Conservation (phyloP, 129 eudicot species). For the Tagetes erecta region DNA sequence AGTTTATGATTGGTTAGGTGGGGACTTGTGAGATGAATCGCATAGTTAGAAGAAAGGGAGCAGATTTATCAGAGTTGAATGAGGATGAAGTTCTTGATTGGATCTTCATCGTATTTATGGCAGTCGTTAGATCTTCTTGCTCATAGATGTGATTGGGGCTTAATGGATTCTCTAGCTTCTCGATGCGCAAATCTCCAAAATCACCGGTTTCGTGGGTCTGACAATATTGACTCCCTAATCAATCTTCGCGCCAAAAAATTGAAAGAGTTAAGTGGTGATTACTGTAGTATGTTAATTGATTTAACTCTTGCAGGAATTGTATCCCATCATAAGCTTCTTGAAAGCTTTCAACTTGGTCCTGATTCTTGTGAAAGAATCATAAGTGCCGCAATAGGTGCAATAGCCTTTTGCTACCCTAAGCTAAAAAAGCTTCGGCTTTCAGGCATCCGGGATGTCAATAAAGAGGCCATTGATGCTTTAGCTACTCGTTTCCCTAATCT, state of each 20-base stretch:
- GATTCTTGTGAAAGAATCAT: constrained; percentile 70
- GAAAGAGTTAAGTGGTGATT: constrained; percentile 75
- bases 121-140: constrained; percentile 71
- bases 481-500: constrained; percentile 55
- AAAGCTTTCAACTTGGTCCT: constrained; percentile 73
- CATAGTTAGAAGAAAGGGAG: constrained; percentile 64
- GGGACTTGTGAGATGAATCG: constrained; percentile 51
- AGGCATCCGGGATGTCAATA: constrained; percentile 65
- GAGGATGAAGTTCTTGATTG: constrained; percentile 64
- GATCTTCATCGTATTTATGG: constrained; percentile 76
- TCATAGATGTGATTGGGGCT: constrained; percentile 60
- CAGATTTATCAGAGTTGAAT: constrained; percentile 28
- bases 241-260: constrained; percentile 63
- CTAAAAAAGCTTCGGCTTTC: constrained; percentile 65
- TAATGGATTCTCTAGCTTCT: constrained; percentile 52
- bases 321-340: constrained; percentile 76
- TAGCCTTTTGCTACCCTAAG: constrained; percentile 72
- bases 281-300: constrained; percentile 71
- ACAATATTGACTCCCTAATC: constrained; percentile 65
- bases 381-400: constrained; percentile 62
- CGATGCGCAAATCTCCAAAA: constrained; percentile 66
- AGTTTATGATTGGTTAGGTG: neutral
- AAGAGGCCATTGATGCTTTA: constrained; percentile 62
- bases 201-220: constrained; percentile 83
- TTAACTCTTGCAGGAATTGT: constrained; percentile 72